phyloP scores from a whole-genome alignment of 257 asterid species.

The Phtheirospermum japonicum region DNA sequence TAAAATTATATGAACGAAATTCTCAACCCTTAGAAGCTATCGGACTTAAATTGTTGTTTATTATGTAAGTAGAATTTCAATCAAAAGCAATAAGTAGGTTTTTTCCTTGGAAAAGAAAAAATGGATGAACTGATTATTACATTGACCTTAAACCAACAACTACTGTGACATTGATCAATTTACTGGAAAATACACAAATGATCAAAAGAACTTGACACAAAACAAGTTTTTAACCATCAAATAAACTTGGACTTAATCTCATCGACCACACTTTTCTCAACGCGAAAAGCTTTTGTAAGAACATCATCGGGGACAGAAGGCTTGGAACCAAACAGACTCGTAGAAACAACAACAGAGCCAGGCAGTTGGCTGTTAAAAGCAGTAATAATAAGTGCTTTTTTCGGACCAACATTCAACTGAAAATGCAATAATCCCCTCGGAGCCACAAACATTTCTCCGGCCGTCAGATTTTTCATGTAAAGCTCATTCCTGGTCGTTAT shows the following conservation, averaged over 20 bases:
- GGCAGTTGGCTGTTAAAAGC: conserved; percentile 71
- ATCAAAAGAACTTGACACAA: no score
- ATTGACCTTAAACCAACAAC: no score
- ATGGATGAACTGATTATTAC: no score
- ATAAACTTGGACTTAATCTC: conserved; percentile 44
- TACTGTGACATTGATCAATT: no score
- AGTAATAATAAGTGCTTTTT: conserved; percentile 38
- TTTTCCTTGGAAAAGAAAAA: no score
- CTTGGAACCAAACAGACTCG: conserved; percentile 43
- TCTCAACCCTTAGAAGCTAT: no score
- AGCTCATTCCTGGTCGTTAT: conserved; percentile 39
- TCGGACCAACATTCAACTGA: conserved; percentile 56
- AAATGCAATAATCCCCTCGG: conserved; percentile 60
- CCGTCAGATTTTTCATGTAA: conserved; percentile 35
- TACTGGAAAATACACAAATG: no score
- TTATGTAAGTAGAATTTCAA: no score
- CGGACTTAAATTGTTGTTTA: no score
- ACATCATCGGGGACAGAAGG: conserved; percentile 57
- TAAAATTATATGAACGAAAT: no score
- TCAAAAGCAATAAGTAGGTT: no score
- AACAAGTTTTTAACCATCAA: conserved; percentile 2
- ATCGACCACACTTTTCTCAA: conserved; percentile 38
- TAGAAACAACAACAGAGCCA: conserved; percentile 29
- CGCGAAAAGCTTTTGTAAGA: conserved; percentile 47
- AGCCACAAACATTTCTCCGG: conserved; percentile 55